Conservation (phyloP, 331 rosid genomes). For the Saraca asoca region DNA sequence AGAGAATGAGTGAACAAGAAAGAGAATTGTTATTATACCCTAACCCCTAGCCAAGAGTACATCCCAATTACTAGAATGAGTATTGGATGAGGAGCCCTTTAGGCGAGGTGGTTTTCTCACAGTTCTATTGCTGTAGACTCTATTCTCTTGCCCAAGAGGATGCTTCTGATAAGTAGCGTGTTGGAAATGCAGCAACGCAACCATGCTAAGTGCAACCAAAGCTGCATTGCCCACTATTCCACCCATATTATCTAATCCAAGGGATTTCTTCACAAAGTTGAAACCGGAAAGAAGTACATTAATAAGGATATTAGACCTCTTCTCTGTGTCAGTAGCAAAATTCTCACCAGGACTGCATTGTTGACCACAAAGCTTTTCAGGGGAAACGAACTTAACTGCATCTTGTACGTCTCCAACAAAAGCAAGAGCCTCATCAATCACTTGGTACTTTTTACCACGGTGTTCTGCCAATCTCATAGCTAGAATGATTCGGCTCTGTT, state of each 20-base stretch:
- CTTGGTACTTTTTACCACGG: constrained; percentile 75
- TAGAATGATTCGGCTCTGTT: constrained; percentile 78
- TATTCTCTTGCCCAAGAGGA: constrained; percentile 43
- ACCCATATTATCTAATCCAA: constrained; percentile 66
- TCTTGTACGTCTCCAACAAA: constrained; percentile 74
- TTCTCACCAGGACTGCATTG: constrained; percentile 49
- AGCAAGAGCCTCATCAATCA: constrained; percentile 93
- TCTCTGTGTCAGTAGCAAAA: constrained; percentile 39
- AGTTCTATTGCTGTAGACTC: constrained; percentile 44
- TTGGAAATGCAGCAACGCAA: constrained; percentile 71
- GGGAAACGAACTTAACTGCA: constrained; percentile 48
- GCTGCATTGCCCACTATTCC: constrained; percentile 80
- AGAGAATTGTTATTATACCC: constrained; percentile 24
- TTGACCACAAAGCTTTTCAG: constrained; percentile 50
- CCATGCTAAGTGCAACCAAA: constrained; percentile 75
- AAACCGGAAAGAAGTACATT: constrained; percentile 59
- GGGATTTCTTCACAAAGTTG: constrained; percentile 59
- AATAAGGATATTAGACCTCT: constrained; percentile 51
- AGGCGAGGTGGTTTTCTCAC: constrained; percentile 43
- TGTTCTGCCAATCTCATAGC: constrained; percentile 85
- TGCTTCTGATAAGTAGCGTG: constrained; percentile 55
- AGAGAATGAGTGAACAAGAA: not conserved
- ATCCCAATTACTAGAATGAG: constrained; percentile 53
- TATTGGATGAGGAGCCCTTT: constrained; percentile 48
- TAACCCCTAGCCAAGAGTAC: constrained; percentile 83